Evolutionary conservation across 2,329 filamentous ascomycete genomes (phyloP).

Genomic region (Acrodontium crateriforme): DNA sequence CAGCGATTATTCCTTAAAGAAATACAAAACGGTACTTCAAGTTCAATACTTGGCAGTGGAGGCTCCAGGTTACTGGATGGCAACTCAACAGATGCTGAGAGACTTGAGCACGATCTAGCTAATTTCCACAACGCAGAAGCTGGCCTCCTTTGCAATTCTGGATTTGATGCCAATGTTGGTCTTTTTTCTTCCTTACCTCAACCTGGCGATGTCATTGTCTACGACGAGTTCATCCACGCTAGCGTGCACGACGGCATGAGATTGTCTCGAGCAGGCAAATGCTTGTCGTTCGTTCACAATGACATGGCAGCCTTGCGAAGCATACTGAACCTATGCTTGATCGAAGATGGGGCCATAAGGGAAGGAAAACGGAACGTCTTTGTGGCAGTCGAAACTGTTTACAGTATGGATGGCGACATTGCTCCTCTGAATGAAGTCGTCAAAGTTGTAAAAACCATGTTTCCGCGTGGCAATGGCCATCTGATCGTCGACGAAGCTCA

Average conservation of each 20-base stretch:
- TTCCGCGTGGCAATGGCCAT: constrained; percentile 46
- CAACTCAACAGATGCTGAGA: constrained; percentile 46
- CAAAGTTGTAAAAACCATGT: constrained; percentile 38
- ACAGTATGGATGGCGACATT: constrained; percentile 75
- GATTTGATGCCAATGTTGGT: constrained; percentile 37
- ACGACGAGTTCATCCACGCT: constrained; percentile 65
- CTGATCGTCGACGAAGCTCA: constrained; percentile 58
- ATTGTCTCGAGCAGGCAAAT: constrained; percentile 40
- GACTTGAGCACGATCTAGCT: constrained; percentile 45
- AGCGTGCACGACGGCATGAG: constrained; percentile 68
- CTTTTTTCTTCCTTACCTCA: constrained; percentile 36
- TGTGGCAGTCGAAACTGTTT: constrained; percentile 55
- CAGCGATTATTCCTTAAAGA: constrained; percentile 36
- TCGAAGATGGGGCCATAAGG: constrained; percentile 17
- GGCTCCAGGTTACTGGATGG: constrained; percentile 53
- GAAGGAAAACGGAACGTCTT: constrained; percentile 43
- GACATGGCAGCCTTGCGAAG: constrained; percentile 24
- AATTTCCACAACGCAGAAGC: constrained; percentile 44
- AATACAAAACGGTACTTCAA: constrained; percentile 22
- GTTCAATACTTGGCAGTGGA: constrained; percentile 35
- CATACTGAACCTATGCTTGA: constrained; percentile 20
- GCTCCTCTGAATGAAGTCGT: constrained; percentile 50
- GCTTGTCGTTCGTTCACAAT: constrained; percentile 45
- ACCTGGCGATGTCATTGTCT: constrained; percentile 41
- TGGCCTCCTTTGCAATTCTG: constrained; percentile 46